Evolutionary conservation across 805 yeast species (phyloP).

Genomic region (Babjeviella inositovora): DNA sequence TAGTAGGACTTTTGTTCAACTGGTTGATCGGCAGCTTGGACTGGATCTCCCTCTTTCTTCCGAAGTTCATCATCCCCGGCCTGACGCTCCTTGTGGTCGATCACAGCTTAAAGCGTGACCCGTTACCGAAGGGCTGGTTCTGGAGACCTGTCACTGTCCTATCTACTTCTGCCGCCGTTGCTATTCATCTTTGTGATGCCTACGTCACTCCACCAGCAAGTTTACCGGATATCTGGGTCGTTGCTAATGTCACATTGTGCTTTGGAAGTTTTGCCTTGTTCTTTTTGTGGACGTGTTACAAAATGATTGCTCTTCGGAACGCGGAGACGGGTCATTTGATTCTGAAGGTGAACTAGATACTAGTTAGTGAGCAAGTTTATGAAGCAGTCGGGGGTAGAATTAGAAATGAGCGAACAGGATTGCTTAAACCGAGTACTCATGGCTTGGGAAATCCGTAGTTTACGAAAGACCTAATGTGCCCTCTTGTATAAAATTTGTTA

Average conservation of each 20-base stretch:
- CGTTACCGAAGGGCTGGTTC: slow-evolving; percentile 29
- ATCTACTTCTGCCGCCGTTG: slow-evolving; percentile 33
- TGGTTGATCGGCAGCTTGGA: slow-evolving; percentile 64
- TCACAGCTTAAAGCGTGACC: slow-evolving; percentile 14
- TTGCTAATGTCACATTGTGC: slow-evolving; percentile 57
- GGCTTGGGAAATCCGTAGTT: no score
- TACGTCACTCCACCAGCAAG: slow-evolving; percentile 30
- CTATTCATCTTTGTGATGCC: slow-evolving; percentile 38
- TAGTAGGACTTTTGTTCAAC: slow-evolving; percentile 46
- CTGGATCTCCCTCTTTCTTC: slow-evolving; percentile 28
- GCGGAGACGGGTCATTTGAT: no score
- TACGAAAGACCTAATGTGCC: no score
- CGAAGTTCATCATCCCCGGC: slow-evolving; percentile 23
- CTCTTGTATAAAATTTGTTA: no score
- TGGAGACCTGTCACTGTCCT: slow-evolving; percentile 33
- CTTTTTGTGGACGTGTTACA: slow-evolving; percentile 73
- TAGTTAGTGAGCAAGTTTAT: no score
- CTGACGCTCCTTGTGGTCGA: slow-evolving; percentile 18
- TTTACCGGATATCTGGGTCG: slow-evolving; percentile 79
- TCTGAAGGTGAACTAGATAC: no score
- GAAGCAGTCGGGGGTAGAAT: no score
- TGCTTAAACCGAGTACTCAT: no score
- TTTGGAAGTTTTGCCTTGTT: slow-evolving; percentile 62
- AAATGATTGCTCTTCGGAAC: slow-evolving; percentile 16
- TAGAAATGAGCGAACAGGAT: no score